Percentiles rank a stretch among this genome's conserved stretches.
These are phyloP conservation scores for Pythium dissotocum DNA, from an alignment of 352 stramenopile genomes.

Conservation along the genomic window DNA sequence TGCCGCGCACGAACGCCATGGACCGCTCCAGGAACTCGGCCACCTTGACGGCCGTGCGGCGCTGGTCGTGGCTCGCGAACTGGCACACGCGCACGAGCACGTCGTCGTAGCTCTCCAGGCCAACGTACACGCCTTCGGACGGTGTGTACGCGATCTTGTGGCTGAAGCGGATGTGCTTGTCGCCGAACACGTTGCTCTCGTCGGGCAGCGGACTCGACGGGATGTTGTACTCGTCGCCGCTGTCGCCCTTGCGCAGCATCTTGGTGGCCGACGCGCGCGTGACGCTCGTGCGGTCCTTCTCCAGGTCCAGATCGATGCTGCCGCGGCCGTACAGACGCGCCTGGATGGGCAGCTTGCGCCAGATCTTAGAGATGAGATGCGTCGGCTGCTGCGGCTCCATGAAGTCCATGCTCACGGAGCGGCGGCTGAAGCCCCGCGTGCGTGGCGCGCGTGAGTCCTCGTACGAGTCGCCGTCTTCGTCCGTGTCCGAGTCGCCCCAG, in stretches of 20 bases:
- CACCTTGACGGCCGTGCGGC: conserved; percentile 68
- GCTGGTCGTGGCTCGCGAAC: conserved; percentile 68
- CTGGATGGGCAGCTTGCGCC: conserved; percentile 78
- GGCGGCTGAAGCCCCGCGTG: conserved; percentile 55
- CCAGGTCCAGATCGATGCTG: conserved; percentile 32
- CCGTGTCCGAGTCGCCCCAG: conserved; percentile 65
- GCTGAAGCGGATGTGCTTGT: conserved; percentile 55
- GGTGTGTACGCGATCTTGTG: conserved; percentile 31
- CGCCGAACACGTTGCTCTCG: conserved; percentile 45
- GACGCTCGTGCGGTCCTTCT: conserved; percentile 34
- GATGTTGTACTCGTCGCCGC: conserved; percentile 25
- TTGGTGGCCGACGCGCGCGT: conserved; percentile 30
- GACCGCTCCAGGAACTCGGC: conserved; percentile 79
- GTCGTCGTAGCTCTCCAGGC: conserved; percentile 77
- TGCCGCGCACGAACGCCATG: conserved; percentile 68
- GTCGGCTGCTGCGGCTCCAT: conserved; percentile 67
- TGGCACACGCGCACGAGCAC: conserved; percentile 70
- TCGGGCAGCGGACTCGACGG: conserved; percentile 40
- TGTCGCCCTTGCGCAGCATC: conserved; percentile 9
- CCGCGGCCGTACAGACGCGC: conserved; percentile 41
- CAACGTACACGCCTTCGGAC: conserved; percentile 42
- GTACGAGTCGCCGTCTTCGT: conserved; percentile 52
- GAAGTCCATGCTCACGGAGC: conserved; percentile 78
- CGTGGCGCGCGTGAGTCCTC: conserved; percentile 56
- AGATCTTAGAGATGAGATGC: conserved; percentile 80